Evolutionary conservation across 306 rosid genomes (phyloP).

Genomic region (Cucumis hystrix): DNA sequence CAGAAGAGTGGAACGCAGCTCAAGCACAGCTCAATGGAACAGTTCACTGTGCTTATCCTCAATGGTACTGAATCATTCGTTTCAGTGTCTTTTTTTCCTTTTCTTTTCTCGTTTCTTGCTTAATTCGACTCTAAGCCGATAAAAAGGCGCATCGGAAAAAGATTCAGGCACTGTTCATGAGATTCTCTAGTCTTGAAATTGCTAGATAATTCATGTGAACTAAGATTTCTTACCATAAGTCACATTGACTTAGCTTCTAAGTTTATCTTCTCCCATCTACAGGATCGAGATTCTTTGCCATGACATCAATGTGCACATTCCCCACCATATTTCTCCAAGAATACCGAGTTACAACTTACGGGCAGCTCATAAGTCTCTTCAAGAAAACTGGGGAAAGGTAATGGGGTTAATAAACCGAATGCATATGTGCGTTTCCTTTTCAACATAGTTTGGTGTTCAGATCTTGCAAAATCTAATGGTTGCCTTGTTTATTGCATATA

Average conservation of each 20-base stretch:
- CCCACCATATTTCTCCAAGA: conserved; percentile 82
- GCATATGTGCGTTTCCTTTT: not conserved
- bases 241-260: not conserved
- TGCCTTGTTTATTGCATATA: not conserved
- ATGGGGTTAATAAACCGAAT: not conserved
- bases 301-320: conserved; percentile 77
- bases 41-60: conserved; percentile 89
- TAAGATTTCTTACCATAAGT: not conserved
- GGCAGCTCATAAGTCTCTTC: conserved; percentile 68
- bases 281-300: conserved; percentile 88
- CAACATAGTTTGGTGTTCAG: not conserved
- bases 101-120: not conserved
- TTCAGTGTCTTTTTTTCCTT: not conserved
- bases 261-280: conserved; percentile 8
- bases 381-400: conserved; percentile 95
- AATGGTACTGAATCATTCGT: conserved; percentile 35
- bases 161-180: not conserved
- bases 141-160: not conserved
- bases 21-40: conserved; percentile 96
- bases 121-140: not conserved
- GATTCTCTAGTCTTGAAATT: not conserved
- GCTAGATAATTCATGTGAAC: not conserved
- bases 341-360: conserved; percentile 87
- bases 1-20: conserved; percentile 91
- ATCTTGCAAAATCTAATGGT: not conserved